These are phyloP conservation scores for Scalesia atractyloides DNA, from an alignment of 129 eudicot genomes.

Conservation along the genomic window DNA sequence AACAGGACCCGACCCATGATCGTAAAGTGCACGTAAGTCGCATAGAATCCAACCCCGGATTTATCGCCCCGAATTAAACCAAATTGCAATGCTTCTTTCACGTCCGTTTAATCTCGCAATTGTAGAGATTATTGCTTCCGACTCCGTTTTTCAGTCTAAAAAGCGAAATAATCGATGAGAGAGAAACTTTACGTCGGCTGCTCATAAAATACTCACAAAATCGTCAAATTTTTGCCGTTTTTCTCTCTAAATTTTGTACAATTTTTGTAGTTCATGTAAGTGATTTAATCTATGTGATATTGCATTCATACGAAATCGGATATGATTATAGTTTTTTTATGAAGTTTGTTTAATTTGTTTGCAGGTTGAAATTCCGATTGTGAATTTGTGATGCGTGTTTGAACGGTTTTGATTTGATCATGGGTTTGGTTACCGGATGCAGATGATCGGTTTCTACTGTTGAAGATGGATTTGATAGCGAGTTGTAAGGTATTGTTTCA, in stretches of 20 bases:
- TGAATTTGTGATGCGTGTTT: conserved; percentile 12
- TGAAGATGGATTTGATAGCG: conserved; percentile 73
- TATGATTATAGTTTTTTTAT: not conserved
- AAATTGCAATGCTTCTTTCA: conserved; percentile 42
- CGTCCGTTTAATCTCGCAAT: conserved; percentile 49
- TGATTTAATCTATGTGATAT: conserved; percentile 17
- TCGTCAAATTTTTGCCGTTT: conserved; percentile 9
- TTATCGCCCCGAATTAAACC: conserved; percentile 39
- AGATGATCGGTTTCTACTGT: conserved; percentile 23
- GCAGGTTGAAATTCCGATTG: conserved; percentile 14
- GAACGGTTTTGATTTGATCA: conserved; percentile 34
- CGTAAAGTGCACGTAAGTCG: conserved; percentile 38
- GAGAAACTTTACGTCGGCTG: conserved; percentile 42
- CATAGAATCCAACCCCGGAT: conserved; percentile 60
- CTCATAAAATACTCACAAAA: conserved; percentile 6
- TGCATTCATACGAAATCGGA: conserved; percentile 14
- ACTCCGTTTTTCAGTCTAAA: conserved; percentile 43
- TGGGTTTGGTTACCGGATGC: conserved; percentile 23
- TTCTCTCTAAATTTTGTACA: conserved; percentile 19
- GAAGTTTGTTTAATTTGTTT: not conserved
- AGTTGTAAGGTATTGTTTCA: conserved; percentile 69
- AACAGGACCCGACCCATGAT: conserved; percentile 15
- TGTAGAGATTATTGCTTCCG: conserved; percentile 41
- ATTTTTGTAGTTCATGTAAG: conserved; percentile 3
- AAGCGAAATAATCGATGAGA: conserved; percentile 36